These are phyloP conservation scores for Fraxinus angustifolia DNA, from an alignment of 305 asterid genomes.

Conservation along the genomic window DNA sequence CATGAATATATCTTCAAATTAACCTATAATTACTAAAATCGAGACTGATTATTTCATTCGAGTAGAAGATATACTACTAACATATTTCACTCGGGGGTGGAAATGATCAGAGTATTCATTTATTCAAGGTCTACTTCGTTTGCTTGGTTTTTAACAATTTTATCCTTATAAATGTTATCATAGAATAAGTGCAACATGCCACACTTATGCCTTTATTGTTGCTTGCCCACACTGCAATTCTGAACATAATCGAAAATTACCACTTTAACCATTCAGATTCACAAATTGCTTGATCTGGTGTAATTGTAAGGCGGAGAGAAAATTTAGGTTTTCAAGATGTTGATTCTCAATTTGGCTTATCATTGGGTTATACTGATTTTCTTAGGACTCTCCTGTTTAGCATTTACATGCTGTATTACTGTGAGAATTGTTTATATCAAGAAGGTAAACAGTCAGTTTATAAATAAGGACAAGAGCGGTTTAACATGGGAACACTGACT, in stretches of 20 bases:
- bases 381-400: background rate
- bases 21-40: background rate
- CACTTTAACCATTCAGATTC: background rate
- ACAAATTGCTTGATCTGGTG: background rate
- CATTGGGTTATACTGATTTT: background rate
- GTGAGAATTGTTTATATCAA: background rate
- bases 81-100: background rate
- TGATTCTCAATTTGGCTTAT: background rate
- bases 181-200: background rate
- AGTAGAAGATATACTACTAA: background rate
- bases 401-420: background rate
- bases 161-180: background rate
- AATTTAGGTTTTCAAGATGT: background rate
- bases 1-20: background rate
- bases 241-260: background rate
- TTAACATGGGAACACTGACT: background rate
- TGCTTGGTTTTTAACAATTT: background rate
- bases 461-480: background rate
- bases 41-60: background rate
- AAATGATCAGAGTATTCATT: background rate
- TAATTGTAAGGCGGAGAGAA: background rate
- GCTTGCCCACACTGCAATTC: background rate
- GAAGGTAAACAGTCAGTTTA: background rate
- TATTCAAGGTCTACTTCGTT: background rate
- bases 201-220: background rate